Base-by-base conservation (phyloP, 192 early-diverging fungal species). In the Coemansia asiatica region DNA sequence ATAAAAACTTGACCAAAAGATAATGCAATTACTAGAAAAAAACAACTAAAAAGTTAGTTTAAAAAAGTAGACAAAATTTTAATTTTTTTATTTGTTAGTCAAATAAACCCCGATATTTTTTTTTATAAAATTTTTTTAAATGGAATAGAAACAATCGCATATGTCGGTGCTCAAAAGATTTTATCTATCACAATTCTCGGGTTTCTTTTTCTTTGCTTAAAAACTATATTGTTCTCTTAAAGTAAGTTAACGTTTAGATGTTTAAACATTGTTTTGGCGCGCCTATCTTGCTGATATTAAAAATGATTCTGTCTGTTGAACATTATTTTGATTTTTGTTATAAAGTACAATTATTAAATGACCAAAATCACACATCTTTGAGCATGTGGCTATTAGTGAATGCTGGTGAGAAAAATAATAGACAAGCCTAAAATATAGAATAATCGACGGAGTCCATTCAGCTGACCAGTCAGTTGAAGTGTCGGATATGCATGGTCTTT, bases 391-490 rank as follows among this genome's bases (percentile, higher is more conserved):
- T 44, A 44, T 2, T 44, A 44, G 40, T 44, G 6, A 13, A 16
- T 2, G 40, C 40, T 44, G 40, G 40, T 12, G 10, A 44, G 40
- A 5, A 44, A 12, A 44, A 12, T 15, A 44, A 8, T 44, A 16
- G 3, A 44, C 40, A 44, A 9, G 40, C 40, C 40, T 54, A 54
- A 23, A 54, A 54, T 54, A 54, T 10, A 54, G 51, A 25, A 54
- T 8, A 54, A 54, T 54, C 51, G 21, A 54, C 26, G 51, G 51
- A 54, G 26, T 27, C 6, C 51, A 27, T 54, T 26, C 51, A 54
- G 51, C 51, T 54, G 51, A 54, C 51, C n/a, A n/a, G 2, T 1
- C 51, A 27, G 27, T 26, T 1, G 22, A 54, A 12, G 51, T n/a
- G n/a, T 26, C 51, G 3, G 51, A 54, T 23, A 54, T 54, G 51